Evolutionary conservation across 208 protist genomes (phyloP), one percentile per base, ranked within the genome.

Genomic region (Zelonia costaricensis): DNA sequence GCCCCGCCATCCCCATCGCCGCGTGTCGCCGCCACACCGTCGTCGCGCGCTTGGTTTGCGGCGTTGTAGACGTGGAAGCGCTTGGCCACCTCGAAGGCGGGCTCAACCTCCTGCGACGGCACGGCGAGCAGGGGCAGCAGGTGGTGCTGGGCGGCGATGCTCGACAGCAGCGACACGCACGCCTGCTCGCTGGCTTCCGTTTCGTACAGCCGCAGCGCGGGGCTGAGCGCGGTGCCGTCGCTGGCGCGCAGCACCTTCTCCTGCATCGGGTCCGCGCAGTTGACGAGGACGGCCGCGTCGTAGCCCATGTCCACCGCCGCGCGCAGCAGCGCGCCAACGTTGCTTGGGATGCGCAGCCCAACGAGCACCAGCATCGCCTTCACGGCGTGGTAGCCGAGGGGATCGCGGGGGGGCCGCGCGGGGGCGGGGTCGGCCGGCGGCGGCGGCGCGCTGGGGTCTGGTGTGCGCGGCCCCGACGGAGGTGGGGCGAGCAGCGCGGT

Each of bases 201-300:
- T n/a, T 60, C 46, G 62, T 62, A 69, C 28, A 69, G 46, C 13
- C 54, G 54, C 40, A 92, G 43, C 20, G 61, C 44, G 18, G 85
- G 81, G 13, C 76, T 78, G 51, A 85, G 80, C 15, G 76, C 78
- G 25, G 78, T 64, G 28, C 88, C 88, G n/a, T 84, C 83, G 65
- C 88, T 91, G 10, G 85, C 85, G n/a, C 88, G 88, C 39, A 95
- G 44, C 40, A 90, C 86, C 63, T 95, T 95, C 67, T 95, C 88
- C 35, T 89, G 71, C 31, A 84, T 78, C 9, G 79, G 45, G 64
- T 95, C 88, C 1, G 78, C 76, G 66, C 86, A 90, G 75, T 88
- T 74, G 9, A 86, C 61, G 42, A 95, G 77, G 25, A 92, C 52
- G 6, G 88, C 79, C 10, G 77, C 77, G 25, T 85, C 80, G 72